Evolutionary conservation across 306 rosid species (phyloP), one percentile per base, ranked within the genome.

Genomic region (Hippophae tibetana): DNA sequence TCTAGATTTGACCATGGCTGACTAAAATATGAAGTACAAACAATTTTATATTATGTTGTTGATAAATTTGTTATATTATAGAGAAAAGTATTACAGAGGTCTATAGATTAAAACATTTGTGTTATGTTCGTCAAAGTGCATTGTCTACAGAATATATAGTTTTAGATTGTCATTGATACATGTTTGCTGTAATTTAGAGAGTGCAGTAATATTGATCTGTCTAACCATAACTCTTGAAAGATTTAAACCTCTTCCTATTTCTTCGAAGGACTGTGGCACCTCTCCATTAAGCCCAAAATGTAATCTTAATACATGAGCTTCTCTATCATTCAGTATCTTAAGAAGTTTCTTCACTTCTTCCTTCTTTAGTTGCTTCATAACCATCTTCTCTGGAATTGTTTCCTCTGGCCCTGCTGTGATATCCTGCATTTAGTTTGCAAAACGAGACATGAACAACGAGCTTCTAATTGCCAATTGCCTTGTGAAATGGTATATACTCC

Each of bases 201-300:
- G 52, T 10, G 93, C 86, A 58, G 68, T 69, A 23, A 56, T 60
- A 64, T 80, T 66, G 46, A 78, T 84, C 73, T 73, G 93, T 47
- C 97, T 69, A 53, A 80, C 68, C 54, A 85, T 74, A 71, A 86
- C 97, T 69, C 95, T 70, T 2, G 87, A 89, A 42, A 89, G 79
- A 47, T 84, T 80, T 61, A 86, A 13, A 40, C 60, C 1, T 67
- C 74, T 78, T 26, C 89, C 97, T 54, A 89, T 84, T 77, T 86
- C 93, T 71, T 79, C 85, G 58, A 56, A 80, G 10, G 93, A 74
- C 13, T 13, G 45, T n/a, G 92, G 85, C 9, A 69, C 60, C 42
- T 74, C 70, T 69, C 93, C 95, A 67, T 69, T 58, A 41, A 86
- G 76, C 58, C 95, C 95, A 60, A 74, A 89, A 70, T 65, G 65